Evolutionary conservation across 805 yeast genomes (phyloP).

Genomic region (Yamadazyma nakazawae): DNA sequence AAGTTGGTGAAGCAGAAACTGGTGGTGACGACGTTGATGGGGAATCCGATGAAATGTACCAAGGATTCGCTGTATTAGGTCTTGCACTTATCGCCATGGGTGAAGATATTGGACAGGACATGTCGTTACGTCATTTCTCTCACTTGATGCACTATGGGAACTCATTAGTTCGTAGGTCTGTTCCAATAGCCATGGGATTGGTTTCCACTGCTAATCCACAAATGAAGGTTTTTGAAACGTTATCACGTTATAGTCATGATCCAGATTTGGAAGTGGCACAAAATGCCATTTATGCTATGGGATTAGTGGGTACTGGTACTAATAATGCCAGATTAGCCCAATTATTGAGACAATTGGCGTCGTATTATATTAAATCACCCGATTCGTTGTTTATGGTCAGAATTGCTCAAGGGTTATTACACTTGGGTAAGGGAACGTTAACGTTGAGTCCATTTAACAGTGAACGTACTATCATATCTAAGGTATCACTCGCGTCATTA

Average conservation of each 20-base stretch:
- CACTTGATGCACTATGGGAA: slow-evolving; percentile 98
- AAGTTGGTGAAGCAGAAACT: slow-evolving; percentile 27
- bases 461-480: slow-evolving; percentile 82
- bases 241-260: slow-evolving; percentile 95
- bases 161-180: slow-evolving; percentile 84
- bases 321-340: slow-evolving; percentile 98
- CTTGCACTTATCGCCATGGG: slow-evolving; percentile 95
- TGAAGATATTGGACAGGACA: slow-evolving; percentile 95
- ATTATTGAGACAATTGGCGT: slow-evolving; percentile 88
- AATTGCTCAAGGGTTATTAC: slow-evolving; percentile 91
- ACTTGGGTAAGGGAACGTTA: slow-evolving; percentile 94
- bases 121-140: slow-evolving; percentile 95
- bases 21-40: slow-evolving; percentile 27
- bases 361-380: slow-evolving; percentile 85
- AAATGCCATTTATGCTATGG: slow-evolving; percentile 95
- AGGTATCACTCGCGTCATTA: slow-evolving; percentile 85
- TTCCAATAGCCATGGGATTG: slow-evolving; percentile 97
- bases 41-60: slow-evolving; percentile 56
- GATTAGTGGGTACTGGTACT: slow-evolving; percentile 97
- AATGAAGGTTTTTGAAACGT: slow-evolving; percentile 94
- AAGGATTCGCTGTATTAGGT: slow-evolving; percentile 91
- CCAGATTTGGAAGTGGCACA: slow-evolving; percentile 90
- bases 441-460: slow-evolving; percentile 85
- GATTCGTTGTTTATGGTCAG: slow-evolving; percentile 90
- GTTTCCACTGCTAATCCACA: slow-evolving; percentile 92